Base-by-base conservation (phyloP, 805 yeast genomes). In the Naumovozyma dairenensis region DNA sequence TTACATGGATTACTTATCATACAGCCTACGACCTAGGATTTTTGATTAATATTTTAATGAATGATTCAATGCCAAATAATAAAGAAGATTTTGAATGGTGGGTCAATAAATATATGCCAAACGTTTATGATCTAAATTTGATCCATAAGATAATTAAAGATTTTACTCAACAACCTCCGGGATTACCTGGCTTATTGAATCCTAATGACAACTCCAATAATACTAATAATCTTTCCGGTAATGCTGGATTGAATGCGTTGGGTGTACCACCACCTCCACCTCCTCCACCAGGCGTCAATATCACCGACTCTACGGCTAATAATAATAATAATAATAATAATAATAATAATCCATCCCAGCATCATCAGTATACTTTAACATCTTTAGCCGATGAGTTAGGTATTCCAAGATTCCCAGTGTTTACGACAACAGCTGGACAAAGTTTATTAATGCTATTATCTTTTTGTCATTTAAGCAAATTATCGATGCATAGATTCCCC, bases 21-120 rank as follows among this genome's bases (percentile, higher is more conserved):
- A 78, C 77, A 1, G 98, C 97, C 9, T 92, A 92, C 59, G 98
- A 92, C 57, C 72, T 87, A 53, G 98, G 97, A 2, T 87, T 87
- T 56, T 64, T 92, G 39, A 62, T 86, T 12, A 75, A 93, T 31
- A 66, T 85, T 43, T 65, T 89, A 52, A 74, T 79, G 46, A 83
- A 84, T 57, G 71, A 74, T 32, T 61, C 67, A 31, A 80, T 89
- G 68, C 97, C 97, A 1, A 71, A 71, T 19, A 81, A 78, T 44
- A 87, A 81, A 53, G 72, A 73, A 26, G 94, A 80, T 24, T 89
- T 85, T 49, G 67, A 77, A 40, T 65, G 74, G 66, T 75, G 85
- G 71, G 66, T 85, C 27, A 57, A 68, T 25, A 65, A 73, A 31
- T 84, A 72, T 56, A 84, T 92, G 65, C 95, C 96, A 14, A 75